These are phyloP conservation scores for Boletus rubroflammeus DNA, from an alignment of 768 basidiomycete genomes.

Conservation along the genomic window DNA sequence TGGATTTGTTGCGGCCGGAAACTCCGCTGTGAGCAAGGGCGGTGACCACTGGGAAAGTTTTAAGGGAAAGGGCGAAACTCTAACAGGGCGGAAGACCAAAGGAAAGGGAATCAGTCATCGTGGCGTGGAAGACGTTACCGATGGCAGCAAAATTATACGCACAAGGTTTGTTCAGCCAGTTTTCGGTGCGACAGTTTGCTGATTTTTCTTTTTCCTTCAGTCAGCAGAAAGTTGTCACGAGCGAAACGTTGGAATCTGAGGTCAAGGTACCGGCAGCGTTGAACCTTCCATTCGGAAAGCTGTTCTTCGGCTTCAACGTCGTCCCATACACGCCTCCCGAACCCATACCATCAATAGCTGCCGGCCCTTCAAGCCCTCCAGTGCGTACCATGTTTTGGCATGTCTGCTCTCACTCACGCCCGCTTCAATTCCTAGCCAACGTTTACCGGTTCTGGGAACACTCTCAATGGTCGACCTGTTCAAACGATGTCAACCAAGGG, in stretches of 20 bases:
- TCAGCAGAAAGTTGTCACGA: slow-evolving; percentile 80
- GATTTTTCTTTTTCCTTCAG: slow-evolving; percentile 39
- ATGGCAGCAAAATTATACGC: slow-evolving; percentile 83
- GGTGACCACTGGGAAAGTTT: slow-evolving; percentile 93
- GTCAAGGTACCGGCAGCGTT: slow-evolving; percentile 85
- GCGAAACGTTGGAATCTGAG: slow-evolving; percentile 67
- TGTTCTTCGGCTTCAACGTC: slow-evolving; percentile 95
- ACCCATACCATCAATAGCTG: slow-evolving; percentile 20
- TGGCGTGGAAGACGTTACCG: slow-evolving; percentile 73
- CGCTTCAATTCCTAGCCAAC: slow-evolving; percentile 30
- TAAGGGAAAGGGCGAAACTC: slow-evolving; percentile 90
- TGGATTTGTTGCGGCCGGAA: slow-evolving; percentile 52
- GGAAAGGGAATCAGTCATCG: slow-evolving; percentile 89
- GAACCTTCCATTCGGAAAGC: slow-evolving; percentile 85
- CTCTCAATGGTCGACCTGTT: slow-evolving; percentile 53
- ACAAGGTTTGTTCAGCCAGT: slow-evolving; percentile 66
- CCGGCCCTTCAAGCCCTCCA: slow-evolving; percentile 29
- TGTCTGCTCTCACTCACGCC: neutral
- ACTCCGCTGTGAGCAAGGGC: slow-evolving; percentile 61
- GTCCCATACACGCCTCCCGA: slow-evolving; percentile 59
- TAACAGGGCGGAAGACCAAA: slow-evolving; percentile 89
- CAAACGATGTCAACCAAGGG: slow-evolving; percentile 43
- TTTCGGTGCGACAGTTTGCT: slow-evolving; percentile 2
- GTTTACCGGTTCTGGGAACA: slow-evolving; percentile 68
- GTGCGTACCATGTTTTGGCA: slow-evolving; percentile 19